A percentile compares a stretch with the other conserved stretches of the same genome.
phyloP scores from a whole-genome alignment of 2,329 filamentous ascomycete genomes.

The Colletotrichum musicola region DNA sequence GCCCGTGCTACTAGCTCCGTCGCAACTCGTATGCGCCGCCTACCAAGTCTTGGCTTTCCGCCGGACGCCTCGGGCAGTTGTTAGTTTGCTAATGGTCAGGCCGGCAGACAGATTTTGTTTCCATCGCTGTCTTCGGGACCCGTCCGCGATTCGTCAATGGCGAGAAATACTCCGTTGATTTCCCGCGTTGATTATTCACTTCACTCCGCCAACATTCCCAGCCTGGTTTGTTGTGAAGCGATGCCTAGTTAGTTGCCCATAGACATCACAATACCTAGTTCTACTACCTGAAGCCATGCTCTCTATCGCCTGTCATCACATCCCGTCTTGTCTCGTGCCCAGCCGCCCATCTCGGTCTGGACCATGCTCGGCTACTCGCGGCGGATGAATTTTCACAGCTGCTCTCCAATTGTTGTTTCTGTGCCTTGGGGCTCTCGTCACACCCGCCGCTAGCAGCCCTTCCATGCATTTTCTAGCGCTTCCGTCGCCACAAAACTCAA shows the following conservation, averaged over 20 bases:
- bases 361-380: constrained; percentile 16
- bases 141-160: too few relatives aligned
- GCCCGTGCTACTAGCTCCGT: not conserved
- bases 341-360: too few relatives aligned
- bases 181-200: too few relatives aligned
- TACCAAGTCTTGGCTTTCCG: not conserved
- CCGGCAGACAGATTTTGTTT: not conserved
- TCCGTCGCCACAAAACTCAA: constrained; percentile 9
- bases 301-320: too few relatives aligned
- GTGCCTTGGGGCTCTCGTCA: not conserved
- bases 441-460: not conserved
- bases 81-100: not conserved
- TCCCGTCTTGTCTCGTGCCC: too few relatives aligned
- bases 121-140: too few relatives aligned
- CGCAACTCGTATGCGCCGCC: constrained; percentile 6
- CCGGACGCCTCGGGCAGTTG: not conserved
- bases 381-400: not conserved
- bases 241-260: too few relatives aligned
- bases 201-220: too few relatives aligned
- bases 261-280: too few relatives aligned
- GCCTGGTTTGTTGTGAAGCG: too few relatives aligned
- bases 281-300: too few relatives aligned
- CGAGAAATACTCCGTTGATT: too few relatives aligned
- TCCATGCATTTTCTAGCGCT: constrained; percentile 36
- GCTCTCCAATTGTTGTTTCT: not conserved